Evolutionary conservation across 257 asterid species (phyloP).

Genomic region (Ilex aquifolium): DNA sequence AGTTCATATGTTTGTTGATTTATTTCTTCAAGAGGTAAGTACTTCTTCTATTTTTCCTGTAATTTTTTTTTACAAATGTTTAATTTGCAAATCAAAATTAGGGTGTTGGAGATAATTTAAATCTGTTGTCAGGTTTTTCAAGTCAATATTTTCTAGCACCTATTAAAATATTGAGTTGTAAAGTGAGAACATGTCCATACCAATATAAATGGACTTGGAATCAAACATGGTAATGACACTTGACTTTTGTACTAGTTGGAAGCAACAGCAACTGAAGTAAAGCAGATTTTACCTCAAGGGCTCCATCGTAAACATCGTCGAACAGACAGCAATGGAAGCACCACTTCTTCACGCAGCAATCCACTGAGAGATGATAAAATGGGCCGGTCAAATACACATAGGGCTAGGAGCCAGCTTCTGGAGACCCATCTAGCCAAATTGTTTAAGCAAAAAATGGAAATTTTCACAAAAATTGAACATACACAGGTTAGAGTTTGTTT

Average conservation of each 20-base stretch:
- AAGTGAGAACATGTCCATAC: no score
- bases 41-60: conserved; percentile 6
- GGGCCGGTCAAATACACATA: conserved; percentile 70
- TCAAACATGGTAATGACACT: not conserved
- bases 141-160: not conserved
- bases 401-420: conserved; percentile 92
- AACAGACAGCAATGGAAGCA: conserved; percentile 86
- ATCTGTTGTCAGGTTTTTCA: not conserved
- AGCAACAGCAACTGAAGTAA: conserved; percentile 54
- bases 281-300: conserved; percentile 75
- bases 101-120: no score
- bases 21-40: conserved; percentile 83
- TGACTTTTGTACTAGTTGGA: conserved; percentile 40
- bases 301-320: conserved; percentile 71
- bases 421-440: conserved; percentile 94
- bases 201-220: no score
- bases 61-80: not conserved
- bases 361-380: conserved; percentile 79
- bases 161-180: no score
- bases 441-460: conserved; percentile 96
- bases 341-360: conserved; percentile 91
- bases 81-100: not conserved
- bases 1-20: conserved; percentile 96
- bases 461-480: conserved; percentile 77
- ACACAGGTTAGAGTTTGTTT: conserved; percentile 65